Evolutionary conservation across 352 stramenopile species (phyloP), one percentile per base, ranked within the genome.

Genomic region (Globisporangium splendens): DNA sequence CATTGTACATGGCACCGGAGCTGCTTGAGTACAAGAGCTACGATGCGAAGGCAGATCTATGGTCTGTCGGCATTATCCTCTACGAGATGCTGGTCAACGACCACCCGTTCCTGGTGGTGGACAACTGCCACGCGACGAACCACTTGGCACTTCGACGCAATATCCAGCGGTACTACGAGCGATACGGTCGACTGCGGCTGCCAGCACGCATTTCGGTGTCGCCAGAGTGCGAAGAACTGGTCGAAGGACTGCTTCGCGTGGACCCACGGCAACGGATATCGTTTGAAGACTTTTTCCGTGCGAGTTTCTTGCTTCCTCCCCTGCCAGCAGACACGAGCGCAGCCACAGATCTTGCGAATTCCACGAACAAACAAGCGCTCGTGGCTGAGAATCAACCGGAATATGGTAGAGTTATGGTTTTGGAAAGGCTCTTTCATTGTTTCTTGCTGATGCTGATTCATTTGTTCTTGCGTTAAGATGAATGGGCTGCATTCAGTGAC

Each of bases 61-160:
- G 83, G 83, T 89, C 77, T 3, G 83, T 92, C 24, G 83, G 83
- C 0, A 90, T 92, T 41, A 92, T 92, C 54, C 51, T 92, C 20
- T 92, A 89, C 66, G 83, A 92, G 61, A 92, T 92, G 83, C 69
- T 92, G n/a, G 79, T 69, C 28, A 88, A 91, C 43, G 79, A 88
- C 49, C 83, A 92, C 38, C 83, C 83, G 28, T 92, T 92, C 44
- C 67, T 92, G 6, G 69, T 91, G 0, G 83, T 92, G 7, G 76
- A 92, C 52, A 84, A 85, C 22, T 73, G 70, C 31, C 80, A 92
- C 50, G 83, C 83, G 21, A 92, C 80, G 4, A 92, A 92, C 59
- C 83, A 92, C 66, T 62, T 92, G 46, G 83, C 80, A 10, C 56
- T 92, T 42, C 78, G 83, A 3, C 72, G 80, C 15, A 92, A 92